Conservation (phyloP, 164 flowering plant species). For the Vitis rotundifolia region DNA sequence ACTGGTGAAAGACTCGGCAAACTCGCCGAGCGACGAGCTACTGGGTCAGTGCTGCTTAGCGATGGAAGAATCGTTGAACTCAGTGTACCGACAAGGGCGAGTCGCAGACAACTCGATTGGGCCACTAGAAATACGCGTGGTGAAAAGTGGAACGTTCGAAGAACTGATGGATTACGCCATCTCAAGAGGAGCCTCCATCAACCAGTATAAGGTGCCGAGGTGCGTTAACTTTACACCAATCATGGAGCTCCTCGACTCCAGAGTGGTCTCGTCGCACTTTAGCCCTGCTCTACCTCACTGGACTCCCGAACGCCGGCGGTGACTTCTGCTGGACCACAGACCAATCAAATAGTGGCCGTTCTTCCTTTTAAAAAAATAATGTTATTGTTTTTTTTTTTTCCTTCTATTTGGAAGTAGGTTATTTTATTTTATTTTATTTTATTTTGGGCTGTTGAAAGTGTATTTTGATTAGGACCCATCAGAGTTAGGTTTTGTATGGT, state of each 20-base stretch:
- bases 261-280: slow-evolving; percentile 52
- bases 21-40: slow-evolving; percentile 28
- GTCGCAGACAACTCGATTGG: slow-evolving; percentile 56
- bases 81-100: slow-evolving; percentile 65
- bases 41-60: slow-evolving; percentile 44
- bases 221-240: slow-evolving; percentile 62
- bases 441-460: not conserved
- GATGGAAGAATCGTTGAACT: slow-evolving; percentile 62
- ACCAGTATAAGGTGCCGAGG: slow-evolving; percentile 64
- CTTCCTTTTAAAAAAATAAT: not conserved
- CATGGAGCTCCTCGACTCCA: slow-evolving; percentile 56
- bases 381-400: not conserved
- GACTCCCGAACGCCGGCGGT: slow-evolving; percentile 44
- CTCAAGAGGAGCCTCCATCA: slow-evolving; percentile 58
- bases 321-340: slow-evolving; percentile 15
- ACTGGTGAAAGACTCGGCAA: slow-evolving; percentile 32
- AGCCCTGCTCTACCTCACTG: slow-evolving; percentile 54
- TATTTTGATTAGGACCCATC: slow-evolving; percentile 12
- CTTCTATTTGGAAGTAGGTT: not conserved
- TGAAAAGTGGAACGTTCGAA: slow-evolving; percentile 55
- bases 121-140: slow-evolving; percentile 55
- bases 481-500: slow-evolving; percentile 19
- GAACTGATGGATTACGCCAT: slow-evolving; percentile 68
- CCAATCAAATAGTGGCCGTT: slow-evolving; percentile 13
- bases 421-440: not conserved